phyloP scores from a whole-genome alignment of 2,329 filamentous ascomycete species.

The Pseudocercospora fuligena region DNA sequence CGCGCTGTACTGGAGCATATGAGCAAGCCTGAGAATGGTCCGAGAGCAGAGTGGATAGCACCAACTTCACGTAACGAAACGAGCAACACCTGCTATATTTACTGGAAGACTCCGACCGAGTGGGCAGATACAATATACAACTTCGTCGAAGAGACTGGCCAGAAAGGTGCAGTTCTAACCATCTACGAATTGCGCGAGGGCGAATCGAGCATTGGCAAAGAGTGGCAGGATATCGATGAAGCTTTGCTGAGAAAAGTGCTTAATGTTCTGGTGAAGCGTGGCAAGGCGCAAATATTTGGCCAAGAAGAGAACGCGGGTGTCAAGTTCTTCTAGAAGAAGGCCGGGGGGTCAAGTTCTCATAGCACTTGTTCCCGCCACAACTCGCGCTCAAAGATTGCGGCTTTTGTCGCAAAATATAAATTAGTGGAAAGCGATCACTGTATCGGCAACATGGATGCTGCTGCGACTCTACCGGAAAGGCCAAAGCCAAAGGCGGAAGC shows the following conservation, averaged over 20 bases:
- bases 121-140: conserved; percentile 80
- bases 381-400: not conserved
- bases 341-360: not conserved
- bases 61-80: conserved; percentile 41
- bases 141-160: conserved; percentile 85
- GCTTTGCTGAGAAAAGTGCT: conserved; percentile 81
- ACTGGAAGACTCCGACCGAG: conserved; percentile 86
- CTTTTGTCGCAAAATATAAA: not conserved
- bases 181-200: conserved; percentile 89
- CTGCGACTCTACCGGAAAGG: conserved; percentile 1
- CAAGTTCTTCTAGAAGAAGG: conserved; percentile 80
- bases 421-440: not conserved
- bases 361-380: not conserved
- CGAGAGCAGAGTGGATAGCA: conserved; percentile 66
- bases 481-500: not conserved
- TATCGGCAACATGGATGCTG: not conserved
- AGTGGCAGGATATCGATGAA: conserved; percentile 66
- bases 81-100: conserved; percentile 72
- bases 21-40: conserved; percentile 55
- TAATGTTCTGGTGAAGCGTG: conserved; percentile 80
- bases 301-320: conserved; percentile 86
- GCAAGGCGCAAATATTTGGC: conserved; percentile 93
- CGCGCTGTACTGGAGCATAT: conserved; percentile 62
- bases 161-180: conserved; percentile 87
- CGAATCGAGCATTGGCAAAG: conserved; percentile 68